Conservation (phyloP, 441 rosid species). For the Croton laevigatus region DNA sequence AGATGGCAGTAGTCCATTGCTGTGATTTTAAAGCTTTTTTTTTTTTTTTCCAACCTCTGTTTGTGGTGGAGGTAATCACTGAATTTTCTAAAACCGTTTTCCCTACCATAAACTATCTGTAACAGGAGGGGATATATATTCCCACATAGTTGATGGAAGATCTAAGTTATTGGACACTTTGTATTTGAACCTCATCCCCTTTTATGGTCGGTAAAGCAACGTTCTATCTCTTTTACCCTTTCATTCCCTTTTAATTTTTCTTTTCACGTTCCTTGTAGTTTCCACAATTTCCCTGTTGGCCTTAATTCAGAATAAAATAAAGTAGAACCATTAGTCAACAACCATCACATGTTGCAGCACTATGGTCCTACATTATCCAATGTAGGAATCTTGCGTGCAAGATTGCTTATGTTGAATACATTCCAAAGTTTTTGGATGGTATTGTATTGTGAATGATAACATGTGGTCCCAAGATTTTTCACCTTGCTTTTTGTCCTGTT, state of each 20-base stretch:
- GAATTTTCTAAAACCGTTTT: conserved; percentile 2
- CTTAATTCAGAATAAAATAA: background rate
- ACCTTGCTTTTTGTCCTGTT: background rate
- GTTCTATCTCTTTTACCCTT: background rate
- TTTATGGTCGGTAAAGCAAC: conserved; percentile 6
- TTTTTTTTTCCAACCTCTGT: background rate
- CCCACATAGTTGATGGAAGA: background rate
- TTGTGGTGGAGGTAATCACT: conserved; percentile 22
- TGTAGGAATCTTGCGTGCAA: conserved; percentile 5
- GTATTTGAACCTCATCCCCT: conserved; percentile 13
- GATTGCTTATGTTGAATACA: background rate
- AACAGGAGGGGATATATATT: background rate
- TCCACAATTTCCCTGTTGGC: background rate
- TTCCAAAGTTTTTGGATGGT: conserved; percentile 2
- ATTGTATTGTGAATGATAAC: conserved; percentile 9
- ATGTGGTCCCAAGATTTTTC: conserved; percentile 7
- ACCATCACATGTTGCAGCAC: background rate
- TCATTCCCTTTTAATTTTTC: background rate
- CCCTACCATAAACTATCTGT: conserved; percentile 1
- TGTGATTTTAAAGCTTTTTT: conserved; percentile 19
- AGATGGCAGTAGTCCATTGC: conserved; percentile 53
- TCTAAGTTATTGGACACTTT: background rate
- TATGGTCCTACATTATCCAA: conserved; percentile 16
- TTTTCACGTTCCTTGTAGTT: background rate
- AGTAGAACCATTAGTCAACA: background rate